Base-by-base conservation (phyloP, 1,139 yeast species). In the Spencermartinsiella ligniputridi region DNA sequence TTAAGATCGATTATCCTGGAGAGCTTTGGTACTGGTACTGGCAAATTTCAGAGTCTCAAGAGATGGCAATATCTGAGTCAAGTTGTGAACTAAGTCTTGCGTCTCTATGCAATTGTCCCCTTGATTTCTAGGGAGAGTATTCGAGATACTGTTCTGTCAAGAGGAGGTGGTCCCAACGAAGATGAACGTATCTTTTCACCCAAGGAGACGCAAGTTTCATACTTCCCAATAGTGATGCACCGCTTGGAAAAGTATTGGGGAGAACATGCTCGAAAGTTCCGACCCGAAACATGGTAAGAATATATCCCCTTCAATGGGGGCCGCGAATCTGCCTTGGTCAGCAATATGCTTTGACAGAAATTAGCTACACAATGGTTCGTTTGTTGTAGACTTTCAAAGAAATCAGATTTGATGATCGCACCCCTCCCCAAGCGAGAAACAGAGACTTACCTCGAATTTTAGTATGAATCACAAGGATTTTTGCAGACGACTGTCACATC, bases 321-420 rank as follows among this genome's bases (percentile, higher is more conserved):
- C 16, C 81, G 81, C 35, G 82, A 47, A 75, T 76, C 50, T 77
- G 82, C 52, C 63, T 78, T 46, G 82, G 81, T 17, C 81, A 77
- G 59, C 81, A 76, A 56, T 75, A 72, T 60, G 81, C 80, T 2
- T 68, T 76, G 48, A 76, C 81, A 4, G 82, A 78, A 60, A 74
- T 77, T 12, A 64, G 74, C 2, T 76, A 74, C 52, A 69, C 75
- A 9, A 49, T 73, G 29, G 69, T 68, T 11, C 65, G 81, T 45
- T 54, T 78, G 41, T 59, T 63, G 41, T 78, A 74, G 57, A 53
- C 50, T 35, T 62, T 62, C 48, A 49, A 46, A 38, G 53, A 53
- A 15, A 18, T 46, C 13, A 25, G 30, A n/a, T n/a, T n/a, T n/a
- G n/a, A n/a, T n/a, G n/a, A n/a, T n/a, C n/a, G n/a, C n/a, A n/a